Percentiles rank a stretch among this genome's conserved stretches.
Conservation (phyloP, 2,329 filamentous ascomycete genomes). For the Neoarthrinium moseri region DNA sequence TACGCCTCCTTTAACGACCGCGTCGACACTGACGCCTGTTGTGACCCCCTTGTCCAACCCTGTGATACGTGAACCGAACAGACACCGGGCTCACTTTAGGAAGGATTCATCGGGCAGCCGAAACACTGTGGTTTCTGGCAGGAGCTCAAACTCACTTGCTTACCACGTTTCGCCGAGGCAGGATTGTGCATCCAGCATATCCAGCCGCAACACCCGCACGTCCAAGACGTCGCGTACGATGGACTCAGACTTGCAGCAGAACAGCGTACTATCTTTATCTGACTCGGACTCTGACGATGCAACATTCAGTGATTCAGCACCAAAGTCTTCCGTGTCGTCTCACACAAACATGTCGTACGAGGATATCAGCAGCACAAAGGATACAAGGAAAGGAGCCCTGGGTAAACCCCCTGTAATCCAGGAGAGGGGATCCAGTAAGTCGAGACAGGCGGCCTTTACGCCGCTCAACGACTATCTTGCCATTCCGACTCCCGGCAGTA, state of each 20-base stretch:
- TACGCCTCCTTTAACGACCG: conserved; percentile 12
- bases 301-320: conserved; percentile 29
- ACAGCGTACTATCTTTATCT: conserved; percentile 55
- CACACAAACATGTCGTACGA: conserved; percentile 25
- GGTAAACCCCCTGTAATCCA: conserved; percentile 19
- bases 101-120: conserved; percentile 25
- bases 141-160: conserved; percentile 22
- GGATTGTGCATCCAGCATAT: conserved; percentile 50
- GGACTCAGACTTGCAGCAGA: conserved; percentile 52
- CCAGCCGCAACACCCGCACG: conserved; percentile 53
- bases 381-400: conserved; percentile 12
- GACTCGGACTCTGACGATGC: conserved; percentile 56
- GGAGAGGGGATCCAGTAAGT: conserved; percentile 25
- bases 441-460: conserved; percentile 39
- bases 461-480: conserved; percentile 41
- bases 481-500: conserved; percentile 32
- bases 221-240: conserved; percentile 52
- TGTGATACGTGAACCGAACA: conserved; percentile 13
- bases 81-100: conserved; percentile 21
- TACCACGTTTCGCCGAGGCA: conserved; percentile 27
- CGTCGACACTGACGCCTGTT: conserved; percentile 19
- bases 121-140: conserved; percentile 22
- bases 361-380: conserved; percentile 16
- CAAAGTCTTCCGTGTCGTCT: conserved; percentile 31
- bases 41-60: conserved; percentile 19